These are phyloP conservation scores for Boletus rubroflammeus DNA, from an alignment of 768 basidiomycete genomes.

Conservation along the genomic window DNA sequence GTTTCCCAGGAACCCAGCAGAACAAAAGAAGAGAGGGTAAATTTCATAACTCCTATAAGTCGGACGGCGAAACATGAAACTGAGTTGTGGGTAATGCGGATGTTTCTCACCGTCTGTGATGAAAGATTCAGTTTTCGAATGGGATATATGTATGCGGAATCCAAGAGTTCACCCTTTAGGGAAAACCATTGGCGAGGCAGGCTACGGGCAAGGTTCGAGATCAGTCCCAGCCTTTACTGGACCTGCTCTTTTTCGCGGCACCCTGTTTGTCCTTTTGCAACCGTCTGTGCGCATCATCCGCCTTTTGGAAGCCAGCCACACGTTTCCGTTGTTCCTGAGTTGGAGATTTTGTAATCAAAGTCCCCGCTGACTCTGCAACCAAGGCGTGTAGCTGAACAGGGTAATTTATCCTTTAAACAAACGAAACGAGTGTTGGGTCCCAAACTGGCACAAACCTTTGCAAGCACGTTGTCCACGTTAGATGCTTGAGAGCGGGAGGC, in stretches of 20 bases:
- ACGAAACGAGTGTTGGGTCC: background rate
- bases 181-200: background rate
- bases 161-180: background rate
- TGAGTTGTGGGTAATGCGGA: background rate
- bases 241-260: conserved; percentile 24
- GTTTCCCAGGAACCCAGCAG: background rate
- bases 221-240: conserved; percentile 28
- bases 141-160: background rate
- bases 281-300: conserved; percentile 18
- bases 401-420: background rate
- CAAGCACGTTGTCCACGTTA: conserved; percentile 69
- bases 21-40: background rate
- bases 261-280: conserved; percentile 28
- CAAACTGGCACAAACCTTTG: conserved; percentile 43
- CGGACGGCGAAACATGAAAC: background rate
- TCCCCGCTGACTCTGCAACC: conserved; percentile 21
- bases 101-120: background rate
- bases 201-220: background rate
- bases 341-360: conserved; percentile 22
- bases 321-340: conserved; percentile 26
- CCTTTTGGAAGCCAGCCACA: conserved; percentile 22
- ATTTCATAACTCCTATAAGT: background rate
- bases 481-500: conserved; percentile 72
- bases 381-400: conserved; percentile 27
- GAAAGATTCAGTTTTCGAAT: background rate